These are phyloP conservation scores for Blumeria graminis DNA, from an alignment of 2,329 filamentous ascomycete species.

Conservation along the genomic window DNA sequence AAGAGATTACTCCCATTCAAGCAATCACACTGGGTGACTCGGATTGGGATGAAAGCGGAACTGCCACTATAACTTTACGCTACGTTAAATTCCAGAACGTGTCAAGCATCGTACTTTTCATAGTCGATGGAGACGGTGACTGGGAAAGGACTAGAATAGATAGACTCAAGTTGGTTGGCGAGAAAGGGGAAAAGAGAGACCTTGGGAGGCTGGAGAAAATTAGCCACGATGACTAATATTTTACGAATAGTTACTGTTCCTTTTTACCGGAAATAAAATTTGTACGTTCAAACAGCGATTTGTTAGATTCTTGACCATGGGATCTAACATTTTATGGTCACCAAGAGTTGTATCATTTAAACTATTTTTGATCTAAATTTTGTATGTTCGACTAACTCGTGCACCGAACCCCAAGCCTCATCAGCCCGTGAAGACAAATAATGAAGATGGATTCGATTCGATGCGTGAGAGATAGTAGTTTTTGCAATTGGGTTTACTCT, in stretches of 20 bases:
- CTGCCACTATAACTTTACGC: constrained; percentile 47
- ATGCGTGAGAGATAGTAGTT: constrained; percentile 8
- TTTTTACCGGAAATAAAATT: constrained; percentile 1
- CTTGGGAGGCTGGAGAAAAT: constrained; percentile 84
- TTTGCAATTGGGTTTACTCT: constrained; percentile 46
- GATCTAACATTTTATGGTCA: too few species aligned
- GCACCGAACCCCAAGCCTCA: constrained; percentile 10
- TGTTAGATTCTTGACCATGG: too few species aligned
- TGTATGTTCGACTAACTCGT: constrained; percentile 31
- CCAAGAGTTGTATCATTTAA: too few species aligned
- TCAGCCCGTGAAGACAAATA: constrained; percentile 13
- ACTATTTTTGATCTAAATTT: too few species aligned
- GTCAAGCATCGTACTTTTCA: constrained; percentile 63
- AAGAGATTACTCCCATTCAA: constrained; percentile 64
- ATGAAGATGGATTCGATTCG: constrained; percentile 6
- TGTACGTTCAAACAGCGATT: too few species aligned
- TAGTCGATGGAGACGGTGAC: constrained; percentile 63
- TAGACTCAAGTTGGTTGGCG: constrained; percentile 58
- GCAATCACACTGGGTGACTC: constrained; percentile 44
- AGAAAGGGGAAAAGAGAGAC: constrained; percentile 73
- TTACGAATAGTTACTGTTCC: background rate
- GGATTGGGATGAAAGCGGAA: constrained; percentile 66
- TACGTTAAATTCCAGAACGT: constrained; percentile 98
- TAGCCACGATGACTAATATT: too few species aligned
- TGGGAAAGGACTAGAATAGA: constrained; percentile 71